phyloP scores from a whole-genome alignment of 2,329 filamentous ascomycete genomes.

The Cyanodermella asteris region DNA sequence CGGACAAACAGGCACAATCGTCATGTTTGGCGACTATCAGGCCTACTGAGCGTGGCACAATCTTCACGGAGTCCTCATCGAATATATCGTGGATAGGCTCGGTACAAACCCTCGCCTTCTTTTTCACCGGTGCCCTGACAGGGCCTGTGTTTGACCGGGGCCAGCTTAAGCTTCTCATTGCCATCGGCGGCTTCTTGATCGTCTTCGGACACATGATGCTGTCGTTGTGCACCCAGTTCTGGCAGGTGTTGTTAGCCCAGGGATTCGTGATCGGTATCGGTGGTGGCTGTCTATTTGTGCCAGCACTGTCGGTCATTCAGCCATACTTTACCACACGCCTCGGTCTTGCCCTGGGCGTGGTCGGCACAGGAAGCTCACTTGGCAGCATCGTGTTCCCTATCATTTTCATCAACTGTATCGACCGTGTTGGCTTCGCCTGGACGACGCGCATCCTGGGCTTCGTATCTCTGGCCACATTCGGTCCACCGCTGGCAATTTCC shows the following conservation, averaged over 20 bases:
- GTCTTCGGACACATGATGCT: constrained; percentile 29
- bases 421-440: constrained; percentile 33
- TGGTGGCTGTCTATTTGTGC: constrained; percentile 12
- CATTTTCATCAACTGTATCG: constrained; percentile 24
- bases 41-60: too few relatives aligned
- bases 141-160: constrained; percentile 29
- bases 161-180: constrained; percentile 20
- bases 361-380: constrained; percentile 9
- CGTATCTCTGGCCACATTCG: constrained; percentile 17
- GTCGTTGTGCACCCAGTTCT: constrained; percentile 23
- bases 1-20: background rate
- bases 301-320: constrained; percentile 12
- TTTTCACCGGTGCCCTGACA: constrained; percentile 19
- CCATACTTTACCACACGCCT: constrained; percentile 11
- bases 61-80: constrained; percentile 10
- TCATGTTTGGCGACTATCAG: too few relatives aligned
- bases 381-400: constrained; percentile 26
- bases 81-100: constrained; percentile 26
- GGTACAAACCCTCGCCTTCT: constrained; percentile 24
- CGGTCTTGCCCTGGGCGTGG: constrained; percentile 13
- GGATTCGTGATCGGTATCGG: constrained; percentile 13
- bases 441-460: constrained; percentile 28
- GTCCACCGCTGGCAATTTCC: constrained; percentile 17
- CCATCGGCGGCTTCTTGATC: constrained; percentile 19
- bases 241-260: constrained; percentile 18